Conservation (phyloP, 2,329 filamentous ascomycete species). For the Cordyceps militaris region DNA sequence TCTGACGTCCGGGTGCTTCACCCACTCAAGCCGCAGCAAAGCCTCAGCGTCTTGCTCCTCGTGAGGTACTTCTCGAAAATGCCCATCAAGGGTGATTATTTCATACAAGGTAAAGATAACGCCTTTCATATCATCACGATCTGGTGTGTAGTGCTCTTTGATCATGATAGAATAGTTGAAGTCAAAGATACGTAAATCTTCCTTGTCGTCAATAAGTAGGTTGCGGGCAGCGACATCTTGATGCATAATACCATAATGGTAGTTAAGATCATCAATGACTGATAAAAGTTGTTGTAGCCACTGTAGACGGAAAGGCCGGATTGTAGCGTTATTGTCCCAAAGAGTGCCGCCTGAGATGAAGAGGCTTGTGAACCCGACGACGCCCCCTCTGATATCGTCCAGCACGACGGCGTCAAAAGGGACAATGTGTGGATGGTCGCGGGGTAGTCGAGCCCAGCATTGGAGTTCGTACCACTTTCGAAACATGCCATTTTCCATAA, state of each 20-base stretch:
- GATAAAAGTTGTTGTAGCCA: slow-evolving; percentile 32
- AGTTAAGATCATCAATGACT: slow-evolving; percentile 32
- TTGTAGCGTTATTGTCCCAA: slow-evolving; percentile 19
- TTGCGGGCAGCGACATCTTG: slow-evolving; percentile 35
- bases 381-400: slow-evolving; percentile 24
- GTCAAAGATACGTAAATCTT: slow-evolving; percentile 31
- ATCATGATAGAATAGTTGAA: slow-evolving; percentile 27
- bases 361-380: slow-evolving; percentile 30
- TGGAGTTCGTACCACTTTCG: slow-evolving; percentile 29
- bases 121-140: slow-evolving; percentile 28
- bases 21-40: slow-evolving; percentile 21
- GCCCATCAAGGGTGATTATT: slow-evolving; percentile 28
- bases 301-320: slow-evolving; percentile 27
- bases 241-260: slow-evolving; percentile 30
- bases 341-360: slow-evolving; percentile 28
- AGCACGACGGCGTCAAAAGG: slow-evolving; percentile 27
- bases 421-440: slow-evolving; percentile 27
- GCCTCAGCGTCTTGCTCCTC: slow-evolving; percentile 20
- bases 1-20: slow-evolving; percentile 24
- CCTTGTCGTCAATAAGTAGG: slow-evolving; percentile 26
- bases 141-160: slow-evolving; percentile 15
- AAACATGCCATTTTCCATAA: slow-evolving; percentile 17
- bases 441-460: slow-evolving; percentile 24
- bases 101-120: slow-evolving; percentile 31
- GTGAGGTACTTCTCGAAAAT: slow-evolving; percentile 18